A percentile compares a stretch with the other conserved stretches of the same genome.
These are phyloP conservation scores for Talaromyces trachyspermus DNA, from an alignment of 495 filamentous ascomycete genomes.

Conservation along the genomic window DNA sequence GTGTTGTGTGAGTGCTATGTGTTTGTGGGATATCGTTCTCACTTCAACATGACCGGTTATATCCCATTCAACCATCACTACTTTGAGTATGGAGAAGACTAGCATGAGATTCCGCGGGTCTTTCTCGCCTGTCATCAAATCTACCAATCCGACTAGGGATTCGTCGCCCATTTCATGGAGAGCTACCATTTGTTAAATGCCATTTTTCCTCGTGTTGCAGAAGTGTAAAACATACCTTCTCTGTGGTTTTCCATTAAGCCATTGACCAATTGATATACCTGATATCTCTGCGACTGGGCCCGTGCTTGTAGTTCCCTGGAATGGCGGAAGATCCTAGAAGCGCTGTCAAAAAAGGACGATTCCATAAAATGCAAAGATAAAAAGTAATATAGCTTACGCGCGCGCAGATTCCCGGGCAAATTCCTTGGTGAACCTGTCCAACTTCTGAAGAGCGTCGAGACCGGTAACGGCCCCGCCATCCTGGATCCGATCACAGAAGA, in stretches of 20 bases:
- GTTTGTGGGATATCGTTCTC: too few species aligned
- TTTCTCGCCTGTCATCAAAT: conserved; percentile 68
- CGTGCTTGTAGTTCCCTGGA: conserved; percentile 55
- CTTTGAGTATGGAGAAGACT: conserved; percentile 65
- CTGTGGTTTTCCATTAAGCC: conserved; percentile 59
- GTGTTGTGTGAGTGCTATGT: too few species aligned
- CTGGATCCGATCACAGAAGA: conserved; percentile 54
- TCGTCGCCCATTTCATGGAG: conserved; percentile 49
- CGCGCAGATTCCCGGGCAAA: conserved; percentile 40
- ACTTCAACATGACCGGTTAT: conserved; percentile 57
- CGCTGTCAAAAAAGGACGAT: background rate
- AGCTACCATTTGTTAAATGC: conserved; percentile 25
- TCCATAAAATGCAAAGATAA: background rate
- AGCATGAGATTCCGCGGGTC: conserved; percentile 74
- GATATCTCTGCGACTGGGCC: conserved; percentile 53
- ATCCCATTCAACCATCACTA: conserved; percentile 69
- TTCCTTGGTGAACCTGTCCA: conserved; percentile 42
- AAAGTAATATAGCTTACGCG: conserved; percentile 34
- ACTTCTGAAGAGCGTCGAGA: conserved; percentile 36
- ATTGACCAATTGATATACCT: conserved; percentile 57
- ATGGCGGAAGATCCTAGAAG: conserved; percentile 37
- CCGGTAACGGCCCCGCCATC: conserved; percentile 51
- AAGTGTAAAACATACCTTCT: conserved; percentile 43
- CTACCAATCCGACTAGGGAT: conserved; percentile 56
- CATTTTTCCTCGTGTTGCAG: too few species aligned